Evolutionary conservation across 768 basidiomycete species (phyloP), one percentile per base, ranked within the genome.

Genomic region (Boletus tomentosulus): DNA sequence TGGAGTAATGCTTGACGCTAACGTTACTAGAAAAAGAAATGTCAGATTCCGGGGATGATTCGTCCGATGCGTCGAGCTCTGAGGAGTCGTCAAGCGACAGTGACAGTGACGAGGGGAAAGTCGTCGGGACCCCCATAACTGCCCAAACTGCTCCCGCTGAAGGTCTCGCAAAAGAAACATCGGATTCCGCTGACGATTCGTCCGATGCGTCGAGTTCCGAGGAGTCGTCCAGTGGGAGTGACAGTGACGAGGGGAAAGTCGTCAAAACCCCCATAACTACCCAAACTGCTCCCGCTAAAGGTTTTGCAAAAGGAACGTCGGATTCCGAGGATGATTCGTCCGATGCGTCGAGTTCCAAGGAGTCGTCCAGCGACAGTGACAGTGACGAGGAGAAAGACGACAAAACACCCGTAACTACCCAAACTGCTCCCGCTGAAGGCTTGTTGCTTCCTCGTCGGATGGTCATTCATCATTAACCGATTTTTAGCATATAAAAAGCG

Each of bases 401-500:
- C 3, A 31, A 55, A 6, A 13, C 42, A 30, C 34, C 61, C 12
- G 10, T 34, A 25, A 16, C 85, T 82, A 76, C 70, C n/a, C 79
- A 82, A 55, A 68, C 72, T 8, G 61, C 71, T 43, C 59, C 72
- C 52, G 68, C 71, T 30, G 71, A 74, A 61, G 75, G 80, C 80
- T 42, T 35, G 63, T 65, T 38, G 22, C 59, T 16, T 11, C 39
- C 39, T 13, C 25, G 19, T 37, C 33, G 39, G n/a, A 30, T 27
- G 10, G 30, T 49, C 35, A 30, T 55, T 37, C 42, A 46, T 46
- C 42, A 33, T 31, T 45, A 39, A 60, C 52, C 30, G n/a, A 27
- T 16, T 12, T 10, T 13, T 41, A 54, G 57, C 47, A 39, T 45
- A 51, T 24, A 85, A 80, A 56, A 96, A 96, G 73, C 86, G 93